Conservation (phyloP, 2,329 filamentous ascomycete species). For the Pseudovirgaria hyperparasitica region DNA sequence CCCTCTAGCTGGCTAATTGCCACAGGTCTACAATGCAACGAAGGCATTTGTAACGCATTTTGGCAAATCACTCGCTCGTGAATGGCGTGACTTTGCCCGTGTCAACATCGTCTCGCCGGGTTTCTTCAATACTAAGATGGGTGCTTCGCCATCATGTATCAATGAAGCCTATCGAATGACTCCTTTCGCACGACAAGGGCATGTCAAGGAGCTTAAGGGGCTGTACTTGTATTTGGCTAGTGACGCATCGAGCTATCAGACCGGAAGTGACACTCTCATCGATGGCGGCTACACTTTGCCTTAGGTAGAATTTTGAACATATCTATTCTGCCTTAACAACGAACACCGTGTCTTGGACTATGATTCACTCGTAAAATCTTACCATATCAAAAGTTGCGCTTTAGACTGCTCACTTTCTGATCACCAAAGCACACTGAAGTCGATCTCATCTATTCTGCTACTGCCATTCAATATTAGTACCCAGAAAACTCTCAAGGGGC, state of each 20-base stretch:
- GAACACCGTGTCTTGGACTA: no score
- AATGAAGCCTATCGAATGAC: slow-evolving; percentile 61
- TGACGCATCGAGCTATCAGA: slow-evolving; percentile 69
- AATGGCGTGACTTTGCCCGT: slow-evolving; percentile 54
- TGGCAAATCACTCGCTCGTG: slow-evolving; percentile 48
- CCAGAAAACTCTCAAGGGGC: no score
- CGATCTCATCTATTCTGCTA: no score
- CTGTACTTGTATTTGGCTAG: slow-evolving; percentile 68
- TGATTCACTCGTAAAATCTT: no score
- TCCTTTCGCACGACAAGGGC: slow-evolving; percentile 61
- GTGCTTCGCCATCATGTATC: slow-evolving; percentile 48
- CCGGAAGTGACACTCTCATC: slow-evolving; percentile 58
- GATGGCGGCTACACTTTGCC: slow-evolving; percentile 57
- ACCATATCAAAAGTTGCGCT: no score
- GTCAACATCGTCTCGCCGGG: slow-evolving; percentile 54
- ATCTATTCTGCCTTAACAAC: no score
- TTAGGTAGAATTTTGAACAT: no score
- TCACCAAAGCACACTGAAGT: no score
- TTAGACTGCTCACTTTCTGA: no score
- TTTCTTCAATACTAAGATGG: slow-evolving; percentile 52
- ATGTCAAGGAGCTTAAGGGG: slow-evolving; percentile 64
- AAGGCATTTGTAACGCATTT: slow-evolving; percentile 53
- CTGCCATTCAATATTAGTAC: no score
- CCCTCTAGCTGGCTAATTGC: slow-evolving; percentile 1
- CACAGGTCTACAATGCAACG: slow-evolving; percentile 25